Conservation (phyloP, 257 asterid species). For the Ehretia macrophylla region DNA sequence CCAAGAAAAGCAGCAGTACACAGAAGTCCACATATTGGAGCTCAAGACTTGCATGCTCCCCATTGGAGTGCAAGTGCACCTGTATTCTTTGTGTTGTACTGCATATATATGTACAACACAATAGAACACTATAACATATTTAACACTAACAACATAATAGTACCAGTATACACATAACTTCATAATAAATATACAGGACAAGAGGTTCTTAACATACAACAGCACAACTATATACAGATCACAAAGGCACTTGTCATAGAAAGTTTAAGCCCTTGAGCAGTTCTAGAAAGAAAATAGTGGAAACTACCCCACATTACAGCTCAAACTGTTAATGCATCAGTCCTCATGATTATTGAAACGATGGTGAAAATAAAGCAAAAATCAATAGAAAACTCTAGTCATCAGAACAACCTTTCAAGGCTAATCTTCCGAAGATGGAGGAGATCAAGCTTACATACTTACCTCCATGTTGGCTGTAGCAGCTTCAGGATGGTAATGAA, state of each 20-base stretch:
- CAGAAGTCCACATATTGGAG: too few species aligned
- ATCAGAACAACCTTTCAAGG: constrained; percentile 6
- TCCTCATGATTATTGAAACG: constrained; percentile 27
- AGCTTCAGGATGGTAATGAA: constrained; percentile 53
- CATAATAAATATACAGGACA: neutral
- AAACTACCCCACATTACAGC: constrained; percentile 28
- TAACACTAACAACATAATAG: too few species aligned
- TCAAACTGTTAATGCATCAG: constrained; percentile 34
- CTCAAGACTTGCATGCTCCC: too few species aligned
- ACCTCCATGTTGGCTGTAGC: constrained; percentile 21
- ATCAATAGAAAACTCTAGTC: neutral
- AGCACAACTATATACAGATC: constrained; percentile 38
- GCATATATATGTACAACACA: neutral
- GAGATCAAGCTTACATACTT: constrained; percentile 13
- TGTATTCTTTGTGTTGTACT: neutral
- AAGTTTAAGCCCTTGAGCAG: constrained; percentile 16
- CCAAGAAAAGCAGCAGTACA: too few species aligned
- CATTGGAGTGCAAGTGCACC: too few species aligned
- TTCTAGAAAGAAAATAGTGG: constrained; percentile 15
- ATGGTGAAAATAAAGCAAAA: constrained; percentile 3
- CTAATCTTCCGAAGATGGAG: constrained; percentile 7
- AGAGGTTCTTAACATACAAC: constrained; percentile 19
- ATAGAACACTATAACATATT: neutral
- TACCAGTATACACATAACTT: neutral
- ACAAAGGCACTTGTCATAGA: constrained; percentile 18